phyloP scores from a whole-genome alignment of 345 rosid species.

The Rhizophora mangle region DNA sequence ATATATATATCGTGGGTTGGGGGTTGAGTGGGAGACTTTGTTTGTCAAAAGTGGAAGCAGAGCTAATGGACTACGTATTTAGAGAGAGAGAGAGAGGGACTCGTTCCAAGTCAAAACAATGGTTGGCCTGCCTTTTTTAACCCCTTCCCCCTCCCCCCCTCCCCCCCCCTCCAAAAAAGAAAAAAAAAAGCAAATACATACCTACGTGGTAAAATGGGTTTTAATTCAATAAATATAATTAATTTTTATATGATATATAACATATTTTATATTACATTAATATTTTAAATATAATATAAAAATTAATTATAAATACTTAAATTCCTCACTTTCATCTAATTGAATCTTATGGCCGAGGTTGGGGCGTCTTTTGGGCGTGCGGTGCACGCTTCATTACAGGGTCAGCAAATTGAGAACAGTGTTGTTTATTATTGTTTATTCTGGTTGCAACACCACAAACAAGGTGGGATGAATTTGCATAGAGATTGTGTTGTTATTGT shows the following conservation, averaged over 20 bases:
- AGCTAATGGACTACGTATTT: slow-evolving; percentile 16
- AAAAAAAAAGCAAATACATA: too few species aligned
- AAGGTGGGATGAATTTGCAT: background rate
- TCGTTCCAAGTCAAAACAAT: slow-evolving; percentile 42
- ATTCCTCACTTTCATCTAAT: too few species aligned
- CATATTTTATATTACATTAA: too few species aligned
- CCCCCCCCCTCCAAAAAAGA: background rate
- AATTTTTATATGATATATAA: too few species aligned
- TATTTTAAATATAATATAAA: too few species aligned
- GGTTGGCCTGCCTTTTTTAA: slow-evolving; percentile 17
- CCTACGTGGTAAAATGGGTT: too few species aligned
- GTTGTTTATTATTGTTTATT: too few species aligned
- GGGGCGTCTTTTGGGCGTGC: slow-evolving; percentile 10
- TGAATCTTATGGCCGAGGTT: background rate
- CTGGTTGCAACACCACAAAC: too few species aligned
- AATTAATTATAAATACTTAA: too few species aligned
- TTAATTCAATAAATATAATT: too few species aligned
- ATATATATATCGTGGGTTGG: background rate
- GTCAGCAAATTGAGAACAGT: background rate
- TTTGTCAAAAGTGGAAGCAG: slow-evolving; percentile 26
- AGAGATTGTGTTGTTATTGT: background rate
- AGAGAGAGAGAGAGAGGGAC: slow-evolving; percentile 4
- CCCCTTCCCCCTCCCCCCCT: background rate
- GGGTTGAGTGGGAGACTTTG: slow-evolving; percentile 27
- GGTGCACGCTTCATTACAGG: slow-evolving; percentile 1